Conservation (phyloP, 352 stramenopile species). For the Phytopythium delawarense region DNA sequence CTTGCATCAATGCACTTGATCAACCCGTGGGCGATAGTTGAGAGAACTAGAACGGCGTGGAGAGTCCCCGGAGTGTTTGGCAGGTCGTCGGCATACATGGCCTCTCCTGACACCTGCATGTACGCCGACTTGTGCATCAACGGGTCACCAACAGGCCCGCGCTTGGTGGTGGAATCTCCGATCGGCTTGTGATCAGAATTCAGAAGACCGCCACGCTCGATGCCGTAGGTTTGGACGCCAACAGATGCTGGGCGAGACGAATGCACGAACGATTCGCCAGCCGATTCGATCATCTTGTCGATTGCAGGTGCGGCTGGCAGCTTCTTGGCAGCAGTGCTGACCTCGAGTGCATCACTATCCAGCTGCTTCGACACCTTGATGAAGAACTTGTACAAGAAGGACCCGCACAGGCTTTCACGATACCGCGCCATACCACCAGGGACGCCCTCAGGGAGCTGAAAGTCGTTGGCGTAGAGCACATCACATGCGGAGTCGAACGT, state of each 20-base stretch:
- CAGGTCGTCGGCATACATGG: slow-evolving; percentile 95
- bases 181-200: slow-evolving; percentile 57
- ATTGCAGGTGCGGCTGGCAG: slow-evolving; percentile 28
- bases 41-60: slow-evolving; percentile 91
- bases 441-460: slow-evolving; percentile 88
- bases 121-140: slow-evolving; percentile 92
- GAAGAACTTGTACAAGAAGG: slow-evolving; percentile 96
- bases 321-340: slow-evolving; percentile 2
- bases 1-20: slow-evolving; percentile 88
- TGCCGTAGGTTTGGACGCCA: slow-evolving; percentile 53
- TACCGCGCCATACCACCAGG: slow-evolving; percentile 94
- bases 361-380: slow-evolving; percentile 43
- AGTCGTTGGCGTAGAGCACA: slow-evolving; percentile 81
- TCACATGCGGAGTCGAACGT: slow-evolving; percentile 85
- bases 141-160: slow-evolving; percentile 82
- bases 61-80: slow-evolving; percentile 82
- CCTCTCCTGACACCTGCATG: slow-evolving; percentile 93
- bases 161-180: slow-evolving; percentile 30
- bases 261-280: slow-evolving; percentile 51
- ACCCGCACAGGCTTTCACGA: slow-evolving; percentile 90
- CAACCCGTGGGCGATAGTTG: slow-evolving; percentile 65
- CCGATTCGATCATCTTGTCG: slow-evolving; percentile 37
- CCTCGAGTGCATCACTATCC: not conserved
- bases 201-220: slow-evolving; percentile 59
- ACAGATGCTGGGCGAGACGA: slow-evolving; percentile 44